Conservation (phyloP, 768 basidiomycete species). For the Panellus pusillus region DNA sequence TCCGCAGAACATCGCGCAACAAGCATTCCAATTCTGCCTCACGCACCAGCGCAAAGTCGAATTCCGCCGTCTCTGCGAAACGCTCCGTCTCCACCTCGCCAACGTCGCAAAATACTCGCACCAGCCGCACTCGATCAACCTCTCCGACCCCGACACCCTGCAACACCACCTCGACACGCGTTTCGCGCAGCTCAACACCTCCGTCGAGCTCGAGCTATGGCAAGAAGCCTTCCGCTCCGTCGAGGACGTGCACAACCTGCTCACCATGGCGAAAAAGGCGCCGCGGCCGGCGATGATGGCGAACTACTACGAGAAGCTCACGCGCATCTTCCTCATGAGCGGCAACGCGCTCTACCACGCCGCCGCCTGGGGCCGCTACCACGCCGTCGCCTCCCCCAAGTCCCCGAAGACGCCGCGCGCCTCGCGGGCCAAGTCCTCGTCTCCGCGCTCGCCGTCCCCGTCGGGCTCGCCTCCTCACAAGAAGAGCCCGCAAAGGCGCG, state of each 20-base stretch:
- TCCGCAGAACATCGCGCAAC: slow-evolving; percentile 85
- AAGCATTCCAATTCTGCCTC: slow-evolving; percentile 96
- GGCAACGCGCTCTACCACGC: slow-evolving; percentile 95
- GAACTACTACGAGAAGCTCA: slow-evolving; percentile 97
- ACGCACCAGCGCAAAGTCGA: slow-evolving; percentile 94
- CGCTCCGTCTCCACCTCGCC: slow-evolving; percentile 88
- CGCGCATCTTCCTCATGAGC: slow-evolving; percentile 94
- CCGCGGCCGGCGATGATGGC: slow-evolving; percentile 97
- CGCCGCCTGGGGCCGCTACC: slow-evolving; percentile 91
- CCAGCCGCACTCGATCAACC: slow-evolving; percentile 92
- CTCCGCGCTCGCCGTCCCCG: slow-evolving; percentile 90
- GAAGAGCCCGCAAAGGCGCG: slow-evolving; percentile 57
- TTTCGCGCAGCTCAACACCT: slow-evolving; percentile 94
- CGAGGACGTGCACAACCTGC: slow-evolving; percentile 95
- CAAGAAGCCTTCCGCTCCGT: slow-evolving; percentile 98
- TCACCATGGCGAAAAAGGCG: slow-evolving; percentile 90
- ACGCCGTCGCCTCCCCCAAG: slow-evolving; percentile 74
- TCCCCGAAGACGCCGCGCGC: slow-evolving; percentile 73
- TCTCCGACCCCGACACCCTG: slow-evolving; percentile 91
- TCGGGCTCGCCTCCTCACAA: slow-evolving; percentile 49
- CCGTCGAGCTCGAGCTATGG: slow-evolving; percentile 98
- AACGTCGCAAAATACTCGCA: slow-evolving; percentile 95
- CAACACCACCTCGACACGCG: slow-evolving; percentile 96
- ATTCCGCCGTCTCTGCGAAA: slow-evolving; percentile 95
- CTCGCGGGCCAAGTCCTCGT: slow-evolving; percentile 91